Percentiles rank a stretch among this genome's conserved stretches.
Evolutionary conservation across 2,329 filamentous ascomycete genomes (phyloP).

Genomic region (Alternaria gansuensis): DNA sequence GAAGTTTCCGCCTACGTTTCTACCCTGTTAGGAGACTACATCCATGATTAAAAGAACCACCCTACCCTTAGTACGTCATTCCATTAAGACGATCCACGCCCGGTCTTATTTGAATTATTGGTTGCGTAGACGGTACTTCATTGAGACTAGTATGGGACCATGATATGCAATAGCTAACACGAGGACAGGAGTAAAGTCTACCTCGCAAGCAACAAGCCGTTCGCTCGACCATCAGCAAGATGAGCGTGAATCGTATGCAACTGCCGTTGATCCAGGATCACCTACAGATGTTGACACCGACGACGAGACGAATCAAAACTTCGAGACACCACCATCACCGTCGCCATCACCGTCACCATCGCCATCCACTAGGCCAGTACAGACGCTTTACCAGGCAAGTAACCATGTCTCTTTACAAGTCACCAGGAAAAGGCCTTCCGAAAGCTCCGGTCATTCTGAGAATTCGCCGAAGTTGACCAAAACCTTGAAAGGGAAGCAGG

Average conservation of each 20-base stretch:
- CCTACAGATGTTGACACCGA: constrained; percentile 46
- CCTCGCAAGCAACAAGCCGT: background rate
- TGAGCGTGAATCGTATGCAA: constrained; percentile 22
- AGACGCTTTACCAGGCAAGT: constrained; percentile 41
- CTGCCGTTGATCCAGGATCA: constrained; percentile 36
- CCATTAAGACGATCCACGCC: background rate
- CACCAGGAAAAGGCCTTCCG: constrained; percentile 36
- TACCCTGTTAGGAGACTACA: background rate
- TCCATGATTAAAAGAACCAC: background rate
- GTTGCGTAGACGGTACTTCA: background rate
- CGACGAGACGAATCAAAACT: constrained; percentile 22
- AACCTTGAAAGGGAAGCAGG: constrained; percentile 39
- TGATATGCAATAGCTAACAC: constrained; percentile 8
- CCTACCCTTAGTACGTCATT: background rate
- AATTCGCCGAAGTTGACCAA: constrained; percentile 43
- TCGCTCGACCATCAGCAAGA: constrained; percentile 4
- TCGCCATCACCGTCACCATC: constrained; percentile 37
- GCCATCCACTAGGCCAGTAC: constrained; percentile 30
- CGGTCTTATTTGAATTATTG: background rate
- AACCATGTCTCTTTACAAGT: constrained; percentile 27
- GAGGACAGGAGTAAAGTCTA: constrained; percentile 3
- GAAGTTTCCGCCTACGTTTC: background rate
- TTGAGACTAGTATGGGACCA: background rate
- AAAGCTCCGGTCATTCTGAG: constrained; percentile 28
- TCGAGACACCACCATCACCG: constrained; percentile 35